Evolutionary conservation across 345 rosid genomes (phyloP).

Genomic region (Aethionema arabicum): DNA sequence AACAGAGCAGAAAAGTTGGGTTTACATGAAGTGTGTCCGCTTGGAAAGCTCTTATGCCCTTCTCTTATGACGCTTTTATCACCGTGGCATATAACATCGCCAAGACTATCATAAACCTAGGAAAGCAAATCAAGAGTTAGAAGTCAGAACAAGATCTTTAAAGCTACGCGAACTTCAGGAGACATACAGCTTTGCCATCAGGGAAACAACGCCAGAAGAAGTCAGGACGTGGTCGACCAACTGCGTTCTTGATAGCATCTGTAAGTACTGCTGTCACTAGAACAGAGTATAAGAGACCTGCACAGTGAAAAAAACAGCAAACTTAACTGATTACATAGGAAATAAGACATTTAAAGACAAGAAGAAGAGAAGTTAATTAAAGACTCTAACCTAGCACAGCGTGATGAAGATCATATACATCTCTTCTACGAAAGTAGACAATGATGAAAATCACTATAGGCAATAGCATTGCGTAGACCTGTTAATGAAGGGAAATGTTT

Average conservation of each 20-base stretch:
- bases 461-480: constrained; percentile 62
- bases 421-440: constrained; percentile 61
- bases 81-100: constrained; percentile 79
- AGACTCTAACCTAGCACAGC: constrained; percentile 61
- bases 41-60: constrained; percentile 94
- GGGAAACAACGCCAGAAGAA: constrained; percentile 98
- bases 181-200: constrained; percentile 78
- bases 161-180: constrained; percentile 4
- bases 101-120: constrained; percentile 64
- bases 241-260: constrained; percentile 76
- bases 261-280: constrained; percentile 70
- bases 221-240: constrained; percentile 90
- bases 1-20: background rate
- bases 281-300: constrained; percentile 77
- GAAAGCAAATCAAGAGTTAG: constrained; percentile 25
- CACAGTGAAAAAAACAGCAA: constrained; percentile 17
- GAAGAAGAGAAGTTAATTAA: background rate
- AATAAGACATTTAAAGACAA: constrained; percentile 1
- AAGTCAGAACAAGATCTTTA: constrained; percentile 13
- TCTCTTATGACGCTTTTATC: constrained; percentile 62
- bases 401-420: constrained; percentile 91
- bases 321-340: constrained; percentile 7
- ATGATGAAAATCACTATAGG: constrained; percentile 60
- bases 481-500: constrained; percentile 16
- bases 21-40: constrained; percentile 86